Base-by-base conservation (phyloP, 148 eudicot species). In the Euryodendron excelsum region DNA sequence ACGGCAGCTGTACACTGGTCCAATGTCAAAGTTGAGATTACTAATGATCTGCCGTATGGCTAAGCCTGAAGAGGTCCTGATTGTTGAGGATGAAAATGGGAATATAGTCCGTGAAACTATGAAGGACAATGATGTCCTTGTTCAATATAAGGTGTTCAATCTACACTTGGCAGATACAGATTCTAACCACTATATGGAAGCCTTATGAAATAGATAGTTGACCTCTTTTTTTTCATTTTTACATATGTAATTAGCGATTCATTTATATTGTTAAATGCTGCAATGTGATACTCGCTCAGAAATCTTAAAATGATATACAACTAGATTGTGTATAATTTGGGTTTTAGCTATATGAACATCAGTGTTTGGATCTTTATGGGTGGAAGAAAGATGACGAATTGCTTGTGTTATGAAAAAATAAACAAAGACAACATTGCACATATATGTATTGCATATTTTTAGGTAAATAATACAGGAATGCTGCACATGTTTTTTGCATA, bases 11-110 rank as follows among this genome's bases (percentile, higher is more conserved):
- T 96, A 92, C 83, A 85, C 91, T 64, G 90, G 73, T 58, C 88
- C 98, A 33, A 89, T 90, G 97, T 96, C 99, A 25, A 96, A 93
- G 83, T 82, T 96, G 82, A 94, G 99, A 68, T 76, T 90, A 81
- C 81, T 96, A 59, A 96, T 96, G 99, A 91, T 96, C 30, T 88
- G 92, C 74, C 98, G 99, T 67, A 96, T 96, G 99, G 99, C 98
- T 53, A 96, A 96, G 87, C 99, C 98, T 69, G 99, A 96, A 87
- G 99, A 96, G 81, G 99, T 96, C 84, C 88, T 96, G 69, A 94
- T 96, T 84, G 98, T 96, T 74, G 99, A 96, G 83, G 99, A 96
- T 80, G 99, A 96, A 88, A 96, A 96, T 89, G 99, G 99, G 72
- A 96, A 96, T 86, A 96, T 96, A 77, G 99, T 93, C 75, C 98